A percentile compares a stretch with the other conserved stretches of the same genome.
These are phyloP conservation scores for Corrigiola litoralis DNA, from an alignment of 179 eudicot species.

Conservation along the genomic window DNA sequence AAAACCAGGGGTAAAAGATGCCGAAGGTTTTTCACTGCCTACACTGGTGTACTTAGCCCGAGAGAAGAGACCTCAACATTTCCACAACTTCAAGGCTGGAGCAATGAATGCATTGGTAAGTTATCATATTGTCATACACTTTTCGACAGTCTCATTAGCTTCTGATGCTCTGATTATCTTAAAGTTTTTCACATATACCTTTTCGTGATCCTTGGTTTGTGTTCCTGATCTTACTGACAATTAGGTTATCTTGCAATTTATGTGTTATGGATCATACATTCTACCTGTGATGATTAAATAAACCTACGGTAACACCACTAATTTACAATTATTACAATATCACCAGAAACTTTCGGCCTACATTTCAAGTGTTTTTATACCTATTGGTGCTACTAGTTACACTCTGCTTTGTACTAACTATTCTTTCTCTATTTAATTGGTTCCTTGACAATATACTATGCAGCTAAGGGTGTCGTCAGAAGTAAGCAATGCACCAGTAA, in stretches of 20 bases:
- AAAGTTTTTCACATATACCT: too few relatives aligned
- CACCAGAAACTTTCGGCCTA: too few relatives aligned
- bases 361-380: not conserved
- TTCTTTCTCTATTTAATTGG: not conserved
- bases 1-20: conserved; percentile 39
- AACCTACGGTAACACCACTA: too few relatives aligned
- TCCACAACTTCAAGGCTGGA: conserved; percentile 89
- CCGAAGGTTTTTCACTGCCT: conserved; percentile 51
- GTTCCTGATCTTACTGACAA: too few relatives aligned
- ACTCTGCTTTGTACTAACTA: not conserved
- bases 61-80: conserved; percentile 67
- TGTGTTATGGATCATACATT: too few relatives aligned
- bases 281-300: too few relatives aligned
- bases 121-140: not conserved
- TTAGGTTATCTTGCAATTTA: too few relatives aligned
- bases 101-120: conserved; percentile 85
- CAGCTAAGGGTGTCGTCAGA: conserved; percentile 88
- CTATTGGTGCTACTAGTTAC: not conserved
- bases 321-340: too few relatives aligned
- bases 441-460: not conserved
- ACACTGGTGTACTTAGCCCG: conserved; percentile 71
- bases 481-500: conserved; percentile 62
- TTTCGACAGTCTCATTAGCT: too few relatives aligned
- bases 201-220: too few relatives aligned
- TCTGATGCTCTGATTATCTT: too few relatives aligned